phyloP scores from a whole-genome alignment of 805 yeast genomes.

The Wickerhamiella spandovensis region DNA sequence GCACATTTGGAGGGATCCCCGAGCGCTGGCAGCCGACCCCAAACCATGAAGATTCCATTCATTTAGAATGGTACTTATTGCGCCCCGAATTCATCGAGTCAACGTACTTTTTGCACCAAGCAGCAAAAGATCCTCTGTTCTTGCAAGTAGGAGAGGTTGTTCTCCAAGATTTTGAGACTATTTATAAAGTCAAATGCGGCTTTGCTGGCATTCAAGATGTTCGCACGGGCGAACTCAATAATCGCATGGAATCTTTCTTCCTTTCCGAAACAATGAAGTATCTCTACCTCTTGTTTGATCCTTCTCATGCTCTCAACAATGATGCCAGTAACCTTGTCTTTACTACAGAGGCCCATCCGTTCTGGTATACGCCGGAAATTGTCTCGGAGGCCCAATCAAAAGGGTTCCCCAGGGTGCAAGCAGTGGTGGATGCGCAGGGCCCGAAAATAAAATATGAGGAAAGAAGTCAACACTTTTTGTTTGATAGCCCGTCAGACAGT shows the following conservation, averaged over 20 bases:
- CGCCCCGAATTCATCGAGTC: constrained; percentile 89
- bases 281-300: constrained; percentile 66
- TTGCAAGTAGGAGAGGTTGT: constrained; percentile 60
- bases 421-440: constrained; percentile 14
- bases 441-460: background rate
- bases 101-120: constrained; percentile 67
- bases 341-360: constrained; percentile 86
- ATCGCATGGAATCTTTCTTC: constrained; percentile 87
- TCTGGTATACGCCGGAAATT: constrained; percentile 45
- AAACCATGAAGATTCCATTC: constrained; percentile 23
- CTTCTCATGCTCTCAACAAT: constrained; percentile 37
- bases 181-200: constrained; percentile 58
- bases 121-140: constrained; percentile 77
- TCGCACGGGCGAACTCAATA: constrained; percentile 45
- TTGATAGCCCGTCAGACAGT: background rate
- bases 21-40: constrained; percentile 59
- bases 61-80: constrained; percentile 81
- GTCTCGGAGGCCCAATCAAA: constrained; percentile 15
- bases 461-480: background rate
- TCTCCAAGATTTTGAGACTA: constrained; percentile 38
- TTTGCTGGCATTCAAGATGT: constrained; percentile 66
- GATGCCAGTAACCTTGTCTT: constrained; percentile 35
- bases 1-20: constrained; percentile 66
- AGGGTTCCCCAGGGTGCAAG: constrained; percentile 5
- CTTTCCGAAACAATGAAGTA: constrained; percentile 80